A percentile compares a stretch with the other conserved stretches of the same genome.
Conservation (phyloP, 2,329 filamentous ascomycete species). For the Neophaeococcomyces aloes region DNA sequence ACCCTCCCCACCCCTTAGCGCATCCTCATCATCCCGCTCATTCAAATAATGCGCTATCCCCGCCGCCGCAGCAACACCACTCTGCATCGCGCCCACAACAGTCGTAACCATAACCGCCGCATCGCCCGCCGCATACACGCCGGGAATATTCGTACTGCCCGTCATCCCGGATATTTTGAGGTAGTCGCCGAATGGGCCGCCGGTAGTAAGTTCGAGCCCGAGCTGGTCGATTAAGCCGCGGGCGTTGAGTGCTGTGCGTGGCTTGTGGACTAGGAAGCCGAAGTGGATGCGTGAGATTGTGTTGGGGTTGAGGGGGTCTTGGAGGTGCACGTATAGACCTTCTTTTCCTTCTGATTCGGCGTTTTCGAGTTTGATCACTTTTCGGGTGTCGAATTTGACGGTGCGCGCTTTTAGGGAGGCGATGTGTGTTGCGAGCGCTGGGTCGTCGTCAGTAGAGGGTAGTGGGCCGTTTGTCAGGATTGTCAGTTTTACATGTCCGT, state of each 20-base stretch:
- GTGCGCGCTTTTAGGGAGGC: background rate
- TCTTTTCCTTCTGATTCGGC: slow-evolving; percentile 3
- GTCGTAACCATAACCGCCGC: background rate
- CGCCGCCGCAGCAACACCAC: background rate
- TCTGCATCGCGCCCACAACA: background rate
- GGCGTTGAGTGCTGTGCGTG: slow-evolving; percentile 2
- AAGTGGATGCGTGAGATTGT: background rate
- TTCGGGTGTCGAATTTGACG: slow-evolving; percentile 9
- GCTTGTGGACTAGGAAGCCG: slow-evolving; percentile 10
- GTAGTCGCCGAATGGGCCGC: slow-evolving; percentile 20
- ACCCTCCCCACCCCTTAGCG: too few relatives aligned
- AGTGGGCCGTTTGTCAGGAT: slow-evolving; percentile 12
- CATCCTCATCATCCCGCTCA: slow-evolving; percentile 6
- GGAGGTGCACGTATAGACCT: slow-evolving; percentile 10
- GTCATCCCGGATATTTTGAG: slow-evolving; percentile 36
- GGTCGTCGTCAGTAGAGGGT: slow-evolving; percentile 1
- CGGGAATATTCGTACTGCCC: slow-evolving; percentile 40
- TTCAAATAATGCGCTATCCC: slow-evolving; percentile 6
- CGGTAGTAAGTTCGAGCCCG: background rate
- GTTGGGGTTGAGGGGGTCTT: background rate
- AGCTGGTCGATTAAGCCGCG: slow-evolving; percentile 2
- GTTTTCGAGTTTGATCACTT: slow-evolving; percentile 1
- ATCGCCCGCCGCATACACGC: slow-evolving; percentile 47
- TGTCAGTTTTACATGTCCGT: slow-evolving; percentile 7
- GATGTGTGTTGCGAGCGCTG: slow-evolving; percentile 1